These are phyloP conservation scores for Acanthamoeba culbertsoni DNA, from an alignment of 208 protist species.

Conservation along the genomic window DNA sequence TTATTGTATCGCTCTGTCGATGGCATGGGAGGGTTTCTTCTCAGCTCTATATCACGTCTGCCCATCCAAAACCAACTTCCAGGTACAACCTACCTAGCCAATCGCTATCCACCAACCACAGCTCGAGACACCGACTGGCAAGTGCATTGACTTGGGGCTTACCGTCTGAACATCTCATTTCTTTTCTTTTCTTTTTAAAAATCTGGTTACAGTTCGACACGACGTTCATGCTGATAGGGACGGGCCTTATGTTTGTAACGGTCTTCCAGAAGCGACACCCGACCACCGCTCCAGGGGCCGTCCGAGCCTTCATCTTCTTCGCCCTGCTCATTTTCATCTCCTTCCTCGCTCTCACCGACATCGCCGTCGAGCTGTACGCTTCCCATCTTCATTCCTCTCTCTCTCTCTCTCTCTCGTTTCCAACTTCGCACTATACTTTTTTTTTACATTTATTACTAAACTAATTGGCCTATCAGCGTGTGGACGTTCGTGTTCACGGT, in stretches of 20 bases:
- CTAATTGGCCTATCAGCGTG: too few relatives aligned
- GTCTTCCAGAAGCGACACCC: constrained; percentile 52
- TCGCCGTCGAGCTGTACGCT: constrained; percentile 1
- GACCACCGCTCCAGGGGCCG: background rate
- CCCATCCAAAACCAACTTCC: constrained; percentile 24
- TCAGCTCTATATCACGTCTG: constrained; percentile 40
- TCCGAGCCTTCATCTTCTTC: constrained; percentile 30
- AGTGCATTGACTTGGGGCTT: background rate
- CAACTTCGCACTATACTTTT: background rate
- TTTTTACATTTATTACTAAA: too few relatives aligned
- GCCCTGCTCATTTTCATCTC: constrained; percentile 19
- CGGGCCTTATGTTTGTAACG: background rate
- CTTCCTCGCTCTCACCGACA: background rate
- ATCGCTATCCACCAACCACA: background rate
- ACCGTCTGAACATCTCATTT: background rate
- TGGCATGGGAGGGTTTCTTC: constrained; percentile 37
- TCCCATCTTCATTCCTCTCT: background rate
- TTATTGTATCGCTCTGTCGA: constrained; percentile 30
- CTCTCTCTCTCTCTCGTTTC: background rate
- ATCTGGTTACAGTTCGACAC: constrained; percentile 3
- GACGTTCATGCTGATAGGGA: constrained; percentile 35
- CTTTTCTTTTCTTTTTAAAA: background rate
- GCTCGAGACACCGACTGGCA: background rate
- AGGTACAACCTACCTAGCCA: background rate
- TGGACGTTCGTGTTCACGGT: constrained; percentile 41